Base-by-base conservation (phyloP, 805 yeast species). In the Cyberlindnera bimundalis region DNA sequence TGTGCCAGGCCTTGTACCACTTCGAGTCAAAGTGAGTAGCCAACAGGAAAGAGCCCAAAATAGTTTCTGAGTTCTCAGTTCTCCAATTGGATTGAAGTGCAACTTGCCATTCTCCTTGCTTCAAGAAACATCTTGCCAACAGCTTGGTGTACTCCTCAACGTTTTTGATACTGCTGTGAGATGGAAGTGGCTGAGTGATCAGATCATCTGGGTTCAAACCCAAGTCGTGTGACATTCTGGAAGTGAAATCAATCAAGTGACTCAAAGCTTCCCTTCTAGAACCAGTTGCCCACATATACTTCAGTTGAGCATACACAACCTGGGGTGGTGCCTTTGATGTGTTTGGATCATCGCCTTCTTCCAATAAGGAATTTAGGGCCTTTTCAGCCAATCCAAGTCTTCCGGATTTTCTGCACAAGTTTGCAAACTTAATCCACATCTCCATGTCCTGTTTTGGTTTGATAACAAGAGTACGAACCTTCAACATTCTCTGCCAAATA, bases 1-100 rank as follows among this genome's bases (percentile, higher is more conserved):
- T 91, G 60, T 93, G 99, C 99, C 99, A 95, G 14, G 98, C 99
- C 58, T 95, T 93, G 57, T 93, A 93, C 96, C 99, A 93, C 18
- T 77, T 75, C 26, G 77, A 72, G 59, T 93, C 97, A 62, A 93
- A 91, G 59, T 90, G 96, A 0, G 99, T 91, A 0, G 99, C 98
- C 48, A 93, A 70, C 40, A 93, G 67, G 59, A 87, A 93, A 0
- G 97, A 89, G 11, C 97, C 96, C 44, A 93, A 66, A 49, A 93
- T 88, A 2, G 90, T 84, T 32, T 88, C 90, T 1, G 90, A 80
- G 27, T 76, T 77, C 46, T 81, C 84, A 9, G 79, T 73, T 45
- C 86, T 75, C 98, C 98, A 91, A 47, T 78, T 78, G 35, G 71
- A 74, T 43, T 84, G 83, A 50, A 91, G 64, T 0, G 84, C 81